Percentiles rank a stretch among this genome's conserved stretches.
These are phyloP conservation scores for Zymoseptoria crescenta DNA, from an alignment of 2,329 filamentous ascomycete species.

Conservation along the genomic window DNA sequence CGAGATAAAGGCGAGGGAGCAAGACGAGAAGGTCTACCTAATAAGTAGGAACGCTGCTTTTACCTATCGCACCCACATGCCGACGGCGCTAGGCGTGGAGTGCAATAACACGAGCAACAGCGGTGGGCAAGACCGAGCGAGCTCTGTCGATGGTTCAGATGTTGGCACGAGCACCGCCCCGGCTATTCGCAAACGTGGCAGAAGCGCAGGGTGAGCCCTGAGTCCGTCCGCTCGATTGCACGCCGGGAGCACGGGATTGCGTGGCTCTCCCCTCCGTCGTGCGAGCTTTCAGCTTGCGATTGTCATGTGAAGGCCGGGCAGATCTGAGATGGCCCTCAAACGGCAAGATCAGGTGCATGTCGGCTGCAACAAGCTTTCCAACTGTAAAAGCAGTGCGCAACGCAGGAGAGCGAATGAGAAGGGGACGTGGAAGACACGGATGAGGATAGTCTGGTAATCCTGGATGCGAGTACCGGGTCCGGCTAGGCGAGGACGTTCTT, in stretches of 20 bases:
- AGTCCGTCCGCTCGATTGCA: neutral
- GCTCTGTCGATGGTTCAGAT: neutral
- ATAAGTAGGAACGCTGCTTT: neutral
- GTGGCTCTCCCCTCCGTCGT: neutral
- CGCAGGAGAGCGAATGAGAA: neutral
- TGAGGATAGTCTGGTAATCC: neutral
- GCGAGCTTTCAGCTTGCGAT: neutral
- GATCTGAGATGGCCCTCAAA: neutral
- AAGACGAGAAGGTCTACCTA: neutral
- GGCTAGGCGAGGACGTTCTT: neutral
- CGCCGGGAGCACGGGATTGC: neutral
- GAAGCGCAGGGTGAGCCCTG: neutral
- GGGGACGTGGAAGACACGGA: neutral
- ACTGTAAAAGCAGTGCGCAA: neutral
- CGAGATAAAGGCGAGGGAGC: neutral
- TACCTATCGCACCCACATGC: neutral
- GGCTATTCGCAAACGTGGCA: neutral
- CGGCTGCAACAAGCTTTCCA: neutral
- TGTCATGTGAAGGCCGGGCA: neutral
- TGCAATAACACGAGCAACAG: neutral
- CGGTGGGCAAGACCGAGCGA: neutral
- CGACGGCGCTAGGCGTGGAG: neutral
- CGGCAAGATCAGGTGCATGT: neutral
- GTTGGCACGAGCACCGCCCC: too few species aligned
- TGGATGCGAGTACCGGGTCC: neutral